phyloP scores from a whole-genome alignment of 164 flowering plant genomes.

The Vitis riparia region DNA sequence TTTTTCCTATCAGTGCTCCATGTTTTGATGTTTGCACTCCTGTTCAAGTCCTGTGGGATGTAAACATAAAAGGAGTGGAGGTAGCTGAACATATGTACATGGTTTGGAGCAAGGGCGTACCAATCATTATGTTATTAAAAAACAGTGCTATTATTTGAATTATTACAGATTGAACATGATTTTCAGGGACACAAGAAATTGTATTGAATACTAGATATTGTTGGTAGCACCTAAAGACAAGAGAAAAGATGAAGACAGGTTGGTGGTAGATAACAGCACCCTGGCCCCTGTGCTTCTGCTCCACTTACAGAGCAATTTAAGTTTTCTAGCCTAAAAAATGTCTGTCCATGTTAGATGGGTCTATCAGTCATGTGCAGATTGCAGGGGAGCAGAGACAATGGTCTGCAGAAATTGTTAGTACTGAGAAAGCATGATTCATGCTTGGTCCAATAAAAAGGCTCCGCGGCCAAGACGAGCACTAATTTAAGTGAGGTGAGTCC shows the following conservation, averaged over 20 bases:
- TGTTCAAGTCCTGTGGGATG: neutral
- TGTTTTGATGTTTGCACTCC: neutral
- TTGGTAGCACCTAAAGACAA: neutral
- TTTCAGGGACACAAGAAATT: no score
- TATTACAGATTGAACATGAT: no score
- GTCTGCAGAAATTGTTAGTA: conserved; percentile 16
- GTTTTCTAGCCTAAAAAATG: neutral
- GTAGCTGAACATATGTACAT: no score
- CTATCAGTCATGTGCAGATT: conserved; percentile 27
- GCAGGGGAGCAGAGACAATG: conserved; percentile 17
- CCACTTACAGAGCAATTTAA: neutral
- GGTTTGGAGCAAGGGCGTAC: no score
- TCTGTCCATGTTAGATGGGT: conserved; percentile 13
- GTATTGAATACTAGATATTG: neutral
- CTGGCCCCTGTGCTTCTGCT: conserved; percentile 11
- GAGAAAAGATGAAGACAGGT: neutral
- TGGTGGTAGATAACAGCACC: conserved; percentile 7
- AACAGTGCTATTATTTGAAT: no score
- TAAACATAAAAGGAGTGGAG: no score
- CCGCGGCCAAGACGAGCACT: conserved; percentile 21
- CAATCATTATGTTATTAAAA: no score
- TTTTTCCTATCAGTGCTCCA: neutral
- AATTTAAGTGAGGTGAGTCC: conserved; percentile 2
- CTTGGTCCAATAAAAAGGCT: conserved; percentile 21
- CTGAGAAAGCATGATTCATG: conserved; percentile 10